Evolutionary conservation across 768 basidiomycete genomes (phyloP).

Genomic region (Pholiota conissans): DNA sequence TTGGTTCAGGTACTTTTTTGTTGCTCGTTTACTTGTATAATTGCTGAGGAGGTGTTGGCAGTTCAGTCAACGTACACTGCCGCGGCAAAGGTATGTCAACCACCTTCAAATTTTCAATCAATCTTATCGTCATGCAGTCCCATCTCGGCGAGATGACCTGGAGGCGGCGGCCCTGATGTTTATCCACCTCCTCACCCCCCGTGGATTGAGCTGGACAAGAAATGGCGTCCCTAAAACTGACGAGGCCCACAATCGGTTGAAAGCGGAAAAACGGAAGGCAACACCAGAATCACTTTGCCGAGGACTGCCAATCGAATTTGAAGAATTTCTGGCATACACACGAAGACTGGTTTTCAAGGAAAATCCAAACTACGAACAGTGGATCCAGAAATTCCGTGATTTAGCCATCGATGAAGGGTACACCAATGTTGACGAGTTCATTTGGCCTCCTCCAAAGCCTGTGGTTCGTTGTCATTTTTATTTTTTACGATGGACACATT

Average conservation of each 20-base stretch:
- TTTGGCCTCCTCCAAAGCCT: conserved; percentile 68
- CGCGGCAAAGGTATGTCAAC: conserved; percentile 61
- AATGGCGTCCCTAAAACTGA: conserved; percentile 78
- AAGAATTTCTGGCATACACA: conserved; percentile 75
- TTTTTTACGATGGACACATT: neutral
- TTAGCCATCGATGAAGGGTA: conserved; percentile 65
- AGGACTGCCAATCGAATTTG: conserved; percentile 69
- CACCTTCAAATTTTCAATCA: neutral
- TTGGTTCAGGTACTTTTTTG: conserved; percentile 64
- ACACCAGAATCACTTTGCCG: conserved; percentile 67
- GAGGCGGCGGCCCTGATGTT: conserved; percentile 79
- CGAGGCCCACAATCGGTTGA: conserved; percentile 60
- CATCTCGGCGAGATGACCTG: conserved; percentile 77
- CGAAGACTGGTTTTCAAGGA: conserved; percentile 69
- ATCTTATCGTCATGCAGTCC: conserved; percentile 44
- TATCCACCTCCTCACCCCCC: conserved; percentile 76
- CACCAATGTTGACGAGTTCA: conserved; percentile 55
- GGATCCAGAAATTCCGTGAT: conserved; percentile 64
- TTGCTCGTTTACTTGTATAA: neutral
- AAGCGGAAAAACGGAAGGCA: conserved; percentile 60
- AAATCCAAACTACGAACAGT: conserved; percentile 63
- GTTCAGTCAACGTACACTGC: conserved; percentile 76
- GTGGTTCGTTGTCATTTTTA: conserved; percentile 22
- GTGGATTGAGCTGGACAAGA: conserved; percentile 76
- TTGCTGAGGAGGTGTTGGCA: conserved; percentile 21